Evolutionary conservation across 1,284 basidiomycete species (phyloP), one percentile per base, ranked within the genome.

Genomic region (Leccinum insolens): DNA sequence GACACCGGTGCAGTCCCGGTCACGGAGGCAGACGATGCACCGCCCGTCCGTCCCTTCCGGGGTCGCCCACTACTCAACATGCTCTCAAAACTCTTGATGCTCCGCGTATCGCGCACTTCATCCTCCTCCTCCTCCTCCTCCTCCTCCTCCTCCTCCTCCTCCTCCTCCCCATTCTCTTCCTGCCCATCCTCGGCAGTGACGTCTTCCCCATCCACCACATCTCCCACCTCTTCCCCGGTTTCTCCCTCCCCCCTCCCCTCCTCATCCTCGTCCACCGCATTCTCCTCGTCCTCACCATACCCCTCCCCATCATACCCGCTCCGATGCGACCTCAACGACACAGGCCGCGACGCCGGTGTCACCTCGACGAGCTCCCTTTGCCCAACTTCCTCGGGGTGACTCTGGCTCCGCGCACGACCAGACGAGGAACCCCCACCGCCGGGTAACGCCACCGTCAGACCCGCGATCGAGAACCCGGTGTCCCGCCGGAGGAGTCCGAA

Each of bases 1-100:
- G 65, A 8, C 15, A 12, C 49, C 11, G 55, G 7, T 28, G 8
- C 28, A 58, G 57, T n/a, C 57, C 57, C 57, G 9, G 22, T 28
- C 57, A 17, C 57, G 28, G 62, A 12, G 2, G 17, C n/a, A 4
- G 49, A 46, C 37, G 49, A 25, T 0, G 2, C 22, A 34, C 17
- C 20, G 8, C 20, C 41, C 8, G 7, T 58, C 41, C 22, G 67
- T 31, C 44, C 69, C 37, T 59, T 68, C 11, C 49, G 49, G 22
- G 44, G 60, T 15, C 64, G 76, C 67, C 82, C 82, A 65, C 80
- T 78, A 74, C 83, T 89, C 84, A 93, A 83, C 91, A 94, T 93
- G 72, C 87, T 93, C 80, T 92, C 91, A 73, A 95, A 94, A 75
- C 91, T 94, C 71, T 86, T 82, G 66, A 94, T 93, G 73, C 91